Conservation (phyloP, 129 eudicot genomes). For the Gnaphalium uliginosum region DNA sequence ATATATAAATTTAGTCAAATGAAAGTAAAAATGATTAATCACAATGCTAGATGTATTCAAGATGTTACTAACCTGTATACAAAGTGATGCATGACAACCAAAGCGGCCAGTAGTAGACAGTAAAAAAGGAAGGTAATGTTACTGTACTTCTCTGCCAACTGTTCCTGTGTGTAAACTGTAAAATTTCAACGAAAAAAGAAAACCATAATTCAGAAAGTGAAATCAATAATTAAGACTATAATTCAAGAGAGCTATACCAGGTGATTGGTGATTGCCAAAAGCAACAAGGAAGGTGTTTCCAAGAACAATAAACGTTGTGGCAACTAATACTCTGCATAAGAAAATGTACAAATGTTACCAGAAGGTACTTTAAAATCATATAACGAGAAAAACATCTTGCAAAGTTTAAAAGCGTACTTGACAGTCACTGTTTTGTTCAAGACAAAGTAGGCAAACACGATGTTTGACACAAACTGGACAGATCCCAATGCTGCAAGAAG, state of each 20-base stretch:
- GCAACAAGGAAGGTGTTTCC: conserved; percentile 96
- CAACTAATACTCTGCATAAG: conserved; percentile 75
- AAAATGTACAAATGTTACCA: conserved; percentile 4
- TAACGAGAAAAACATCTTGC: conserved; percentile 4
- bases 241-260: conserved; percentile 55
- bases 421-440: conserved; percentile 80
- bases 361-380: not conserved
- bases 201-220: not conserved
- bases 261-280: conserved; percentile 97
- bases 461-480: conserved; percentile 92
- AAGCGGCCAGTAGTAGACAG: conserved; percentile 66
- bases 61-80: conserved; percentile 64
- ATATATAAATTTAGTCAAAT: conserved; percentile 18
- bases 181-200: not conserved
- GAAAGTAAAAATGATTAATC: not conserved
- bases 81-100: conserved; percentile 74
- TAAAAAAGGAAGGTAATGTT: conserved; percentile 79
- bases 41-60: not conserved
- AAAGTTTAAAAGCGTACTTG: conserved; percentile 55
- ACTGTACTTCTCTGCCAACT: conserved; percentile 93
- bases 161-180: conserved; percentile 92
- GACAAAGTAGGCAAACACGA: conserved; percentile 85
- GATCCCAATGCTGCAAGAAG: conserved; percentile 99
- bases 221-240: not conserved
- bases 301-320: conserved; percentile 88